Evolutionary conservation across 768 basidiomycete species (phyloP).

Genomic region (Clavulina sp.): DNA sequence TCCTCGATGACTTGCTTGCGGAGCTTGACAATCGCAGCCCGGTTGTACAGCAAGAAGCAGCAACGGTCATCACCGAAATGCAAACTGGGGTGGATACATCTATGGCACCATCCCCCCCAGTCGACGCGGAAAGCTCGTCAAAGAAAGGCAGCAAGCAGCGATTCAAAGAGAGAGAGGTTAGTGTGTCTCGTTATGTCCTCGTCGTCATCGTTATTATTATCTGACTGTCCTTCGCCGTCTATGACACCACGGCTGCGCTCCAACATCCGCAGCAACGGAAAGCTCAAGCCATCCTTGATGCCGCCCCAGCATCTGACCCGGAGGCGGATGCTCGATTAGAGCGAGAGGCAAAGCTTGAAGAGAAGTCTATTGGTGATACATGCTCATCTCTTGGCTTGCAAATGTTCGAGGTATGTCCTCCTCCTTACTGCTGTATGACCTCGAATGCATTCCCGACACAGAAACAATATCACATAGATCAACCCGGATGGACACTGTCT

Average conservation of each 20-base stretch:
- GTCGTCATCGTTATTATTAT: too few species aligned
- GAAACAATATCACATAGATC: constrained; percentile 33
- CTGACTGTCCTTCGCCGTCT: too few species aligned
- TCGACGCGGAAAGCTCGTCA: too few species aligned
- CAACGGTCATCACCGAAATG: constrained; percentile 29
- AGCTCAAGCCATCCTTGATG: too few species aligned
- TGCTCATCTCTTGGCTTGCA: constrained; percentile 50
- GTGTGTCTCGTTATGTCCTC: constrained; percentile 6
- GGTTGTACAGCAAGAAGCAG: constrained; percentile 32
- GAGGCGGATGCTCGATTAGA: constrained; percentile 41
- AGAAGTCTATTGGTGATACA: constrained; percentile 39
- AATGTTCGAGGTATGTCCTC: constrained; percentile 39
- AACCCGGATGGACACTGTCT: constrained; percentile 93
- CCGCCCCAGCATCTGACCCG: constrained; percentile 30
- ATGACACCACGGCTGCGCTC: too few species aligned
- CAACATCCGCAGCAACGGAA: too few species aligned
- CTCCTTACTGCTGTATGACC: background rate
- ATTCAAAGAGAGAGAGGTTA: constrained; percentile 55
- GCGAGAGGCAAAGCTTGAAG: constrained; percentile 51
- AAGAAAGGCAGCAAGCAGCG: constrained; percentile 46
- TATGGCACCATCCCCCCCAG: constrained; percentile 16
- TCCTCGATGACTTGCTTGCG: constrained; percentile 59
- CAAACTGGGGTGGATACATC: constrained; percentile 21
- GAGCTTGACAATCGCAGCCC: constrained; percentile 49
- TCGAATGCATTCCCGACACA: background rate